A percentile compares a stretch with the other conserved stretches of the same genome.
Conservation (phyloP, 352 stramenopile genomes). For the Globisporangium rhizosaccharum region DNA sequence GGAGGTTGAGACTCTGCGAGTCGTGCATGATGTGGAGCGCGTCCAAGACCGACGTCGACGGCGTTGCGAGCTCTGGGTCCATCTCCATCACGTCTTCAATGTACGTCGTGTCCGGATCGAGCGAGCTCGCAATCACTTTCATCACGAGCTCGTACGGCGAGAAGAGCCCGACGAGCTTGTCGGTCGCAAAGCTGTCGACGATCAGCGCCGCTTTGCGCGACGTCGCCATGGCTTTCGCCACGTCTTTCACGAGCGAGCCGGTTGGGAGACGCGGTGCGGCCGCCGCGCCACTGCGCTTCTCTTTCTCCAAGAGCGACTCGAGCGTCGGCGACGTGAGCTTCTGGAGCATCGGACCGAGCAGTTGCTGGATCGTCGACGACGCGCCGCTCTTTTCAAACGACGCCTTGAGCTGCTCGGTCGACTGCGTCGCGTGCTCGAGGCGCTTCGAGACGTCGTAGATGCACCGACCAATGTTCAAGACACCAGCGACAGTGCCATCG, state of each 20-base stretch:
- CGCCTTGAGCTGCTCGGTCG: constrained; percentile 79
- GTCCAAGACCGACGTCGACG: constrained; percentile 70
- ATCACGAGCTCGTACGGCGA: constrained; percentile 97
- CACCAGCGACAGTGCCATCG: constrained; percentile 86
- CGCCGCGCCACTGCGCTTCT: constrained; percentile 33
- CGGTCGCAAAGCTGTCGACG: constrained; percentile 83
- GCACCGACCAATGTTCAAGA: constrained; percentile 98
- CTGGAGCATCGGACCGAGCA: constrained; percentile 77
- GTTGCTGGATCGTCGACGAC: constrained; percentile 69
- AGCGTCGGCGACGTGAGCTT: constrained; percentile 79
- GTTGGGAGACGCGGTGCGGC: constrained; percentile 75
- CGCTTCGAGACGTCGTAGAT: constrained; percentile 97
- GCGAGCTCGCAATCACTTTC: constrained; percentile 91
- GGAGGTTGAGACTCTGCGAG: constrained; percentile 76
- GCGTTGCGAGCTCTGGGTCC: constrained; percentile 75
- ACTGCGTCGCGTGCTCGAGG: constrained; percentile 88
- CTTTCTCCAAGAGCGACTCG: constrained; percentile 81
- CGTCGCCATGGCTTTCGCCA: constrained; percentile 68
- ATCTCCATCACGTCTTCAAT: constrained; percentile 90
- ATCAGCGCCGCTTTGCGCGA: constrained; percentile 92
- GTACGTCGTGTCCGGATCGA: constrained; percentile 84
- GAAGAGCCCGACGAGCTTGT: constrained; percentile 93
- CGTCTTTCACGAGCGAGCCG: constrained; percentile 79
- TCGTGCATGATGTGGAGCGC: constrained; percentile 89
- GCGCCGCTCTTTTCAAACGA: constrained; percentile 70